Percentiles rank a stretch among this genome's conserved stretches.
phyloP scores from a whole-genome alignment of 148 eudicot genomes.

The Persicaria maculosa region DNA sequence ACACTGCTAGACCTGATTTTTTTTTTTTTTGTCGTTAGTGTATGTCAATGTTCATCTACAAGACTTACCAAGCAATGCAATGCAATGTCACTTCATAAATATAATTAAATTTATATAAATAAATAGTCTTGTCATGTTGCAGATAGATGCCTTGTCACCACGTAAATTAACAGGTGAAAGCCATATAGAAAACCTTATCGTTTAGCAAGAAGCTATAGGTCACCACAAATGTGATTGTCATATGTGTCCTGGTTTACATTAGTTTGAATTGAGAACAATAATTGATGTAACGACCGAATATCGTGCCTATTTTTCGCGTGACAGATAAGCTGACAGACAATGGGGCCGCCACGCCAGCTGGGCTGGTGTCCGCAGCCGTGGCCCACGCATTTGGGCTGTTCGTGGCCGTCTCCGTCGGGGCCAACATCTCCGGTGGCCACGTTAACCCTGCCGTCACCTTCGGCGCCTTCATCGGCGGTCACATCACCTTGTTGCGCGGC shows the following conservation, averaged over 20 bases:
- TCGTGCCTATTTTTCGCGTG: not conserved
- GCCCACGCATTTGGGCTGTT: constrained; percentile 50
- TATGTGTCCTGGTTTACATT: not conserved
- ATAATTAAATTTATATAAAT: not conserved
- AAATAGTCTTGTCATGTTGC: not conserved
- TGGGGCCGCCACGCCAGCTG: constrained; percentile 34
- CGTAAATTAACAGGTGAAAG: not conserved
- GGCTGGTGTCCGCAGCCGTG: constrained; percentile 40
- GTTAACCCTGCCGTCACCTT: constrained; percentile 61
- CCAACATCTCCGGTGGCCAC: constrained; percentile 60
- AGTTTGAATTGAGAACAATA: not conserved
- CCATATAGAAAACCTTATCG: not conserved
- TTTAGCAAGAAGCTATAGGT: not conserved
- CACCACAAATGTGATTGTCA: constrained; percentile 8
- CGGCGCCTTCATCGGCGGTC: constrained; percentile 48
- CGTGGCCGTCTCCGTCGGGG: constrained; percentile 39
- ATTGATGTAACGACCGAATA: not conserved
- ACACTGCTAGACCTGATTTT: too few species aligned
- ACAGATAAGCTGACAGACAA: constrained; percentile 28
- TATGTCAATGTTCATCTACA: too few species aligned
- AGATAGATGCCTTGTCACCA: not conserved
- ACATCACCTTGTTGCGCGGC: constrained; percentile 38
- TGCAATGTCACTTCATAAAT: too few species aligned
- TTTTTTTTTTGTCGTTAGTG: too few species aligned
- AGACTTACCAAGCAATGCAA: too few species aligned